phyloP scores from a whole-genome alignment of 176 grass and related monocot species.

The Cymbopogon citratus region DNA sequence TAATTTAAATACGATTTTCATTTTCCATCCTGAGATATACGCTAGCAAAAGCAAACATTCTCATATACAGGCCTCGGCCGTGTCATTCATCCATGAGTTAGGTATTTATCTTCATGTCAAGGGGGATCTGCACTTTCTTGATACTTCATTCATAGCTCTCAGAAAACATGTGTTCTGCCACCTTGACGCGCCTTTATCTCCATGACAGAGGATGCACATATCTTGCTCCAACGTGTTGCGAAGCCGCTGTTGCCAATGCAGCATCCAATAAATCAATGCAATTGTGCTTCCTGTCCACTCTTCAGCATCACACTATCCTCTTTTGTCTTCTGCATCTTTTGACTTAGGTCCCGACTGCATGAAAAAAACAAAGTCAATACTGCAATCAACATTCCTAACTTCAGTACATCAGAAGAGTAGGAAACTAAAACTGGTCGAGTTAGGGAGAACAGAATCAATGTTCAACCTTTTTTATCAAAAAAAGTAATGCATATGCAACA shows the following conservation, averaged over 20 bases:
- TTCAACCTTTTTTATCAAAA: neutral
- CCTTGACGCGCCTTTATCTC: too few species aligned
- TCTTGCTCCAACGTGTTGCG: too few species aligned
- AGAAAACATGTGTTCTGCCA: neutral
- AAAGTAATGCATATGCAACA: neutral
- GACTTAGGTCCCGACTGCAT: neutral
- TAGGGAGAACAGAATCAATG: neutral
- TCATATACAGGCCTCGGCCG: too few species aligned
- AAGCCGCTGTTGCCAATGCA: too few species aligned
- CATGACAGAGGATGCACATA: too few species aligned
- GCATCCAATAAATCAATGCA: neutral
- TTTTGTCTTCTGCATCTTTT: neutral
- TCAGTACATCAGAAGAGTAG: too few species aligned
- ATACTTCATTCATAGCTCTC: neutral
- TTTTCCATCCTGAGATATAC: too few species aligned
- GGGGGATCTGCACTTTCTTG: neutral
- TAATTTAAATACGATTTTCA: too few species aligned
- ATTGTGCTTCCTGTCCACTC: neutral
- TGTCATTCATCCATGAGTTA: neutral
- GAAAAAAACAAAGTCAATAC: neutral
- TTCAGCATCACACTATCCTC: neutral
- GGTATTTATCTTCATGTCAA: too few species aligned
- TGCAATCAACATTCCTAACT: neutral
- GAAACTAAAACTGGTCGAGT: neutral
- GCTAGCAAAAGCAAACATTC: too few species aligned